These are phyloP conservation scores for Quercus lobata DNA, from an alignment of 331 rosid species.

Conservation along the genomic window DNA sequence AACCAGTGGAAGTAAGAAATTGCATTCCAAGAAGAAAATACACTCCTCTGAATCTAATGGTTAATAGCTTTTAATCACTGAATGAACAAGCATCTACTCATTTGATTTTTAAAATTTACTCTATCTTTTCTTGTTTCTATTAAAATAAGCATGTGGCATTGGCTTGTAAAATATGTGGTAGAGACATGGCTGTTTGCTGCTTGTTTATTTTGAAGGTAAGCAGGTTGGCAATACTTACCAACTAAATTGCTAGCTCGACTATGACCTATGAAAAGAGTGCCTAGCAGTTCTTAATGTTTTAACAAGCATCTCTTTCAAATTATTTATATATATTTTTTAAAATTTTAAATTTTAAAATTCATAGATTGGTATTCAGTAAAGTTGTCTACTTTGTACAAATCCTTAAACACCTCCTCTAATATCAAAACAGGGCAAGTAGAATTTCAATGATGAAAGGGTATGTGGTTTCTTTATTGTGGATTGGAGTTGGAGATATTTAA, in stretches of 20 bases:
- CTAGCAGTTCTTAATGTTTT: neutral
- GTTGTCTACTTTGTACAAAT: neutral
- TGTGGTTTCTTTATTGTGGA: neutral
- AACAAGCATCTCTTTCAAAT: neutral
- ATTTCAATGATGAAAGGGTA: neutral
- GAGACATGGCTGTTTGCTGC: neutral
- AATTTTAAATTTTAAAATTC: neutral
- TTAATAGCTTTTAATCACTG: constrained; percentile 19
- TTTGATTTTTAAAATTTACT: neutral
- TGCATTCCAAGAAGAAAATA: constrained; percentile 23
- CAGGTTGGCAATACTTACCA: neutral
- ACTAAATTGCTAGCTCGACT: neutral
- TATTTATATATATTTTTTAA: neutral
- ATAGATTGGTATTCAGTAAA: neutral
- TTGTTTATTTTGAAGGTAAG: neutral
- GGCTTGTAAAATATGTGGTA: neutral
- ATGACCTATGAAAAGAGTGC: neutral
- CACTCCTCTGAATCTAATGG: constrained; percentile 33
- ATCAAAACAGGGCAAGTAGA: neutral
- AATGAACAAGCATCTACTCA: neutral
- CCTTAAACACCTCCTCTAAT: neutral
- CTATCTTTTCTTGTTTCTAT: neutral
- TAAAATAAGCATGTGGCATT: neutral
- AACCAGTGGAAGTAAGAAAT: constrained; percentile 15
- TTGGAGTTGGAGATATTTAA: neutral